Conservation (phyloP, 23 red algal species). For the Gracilaria gracilis region DNA sequence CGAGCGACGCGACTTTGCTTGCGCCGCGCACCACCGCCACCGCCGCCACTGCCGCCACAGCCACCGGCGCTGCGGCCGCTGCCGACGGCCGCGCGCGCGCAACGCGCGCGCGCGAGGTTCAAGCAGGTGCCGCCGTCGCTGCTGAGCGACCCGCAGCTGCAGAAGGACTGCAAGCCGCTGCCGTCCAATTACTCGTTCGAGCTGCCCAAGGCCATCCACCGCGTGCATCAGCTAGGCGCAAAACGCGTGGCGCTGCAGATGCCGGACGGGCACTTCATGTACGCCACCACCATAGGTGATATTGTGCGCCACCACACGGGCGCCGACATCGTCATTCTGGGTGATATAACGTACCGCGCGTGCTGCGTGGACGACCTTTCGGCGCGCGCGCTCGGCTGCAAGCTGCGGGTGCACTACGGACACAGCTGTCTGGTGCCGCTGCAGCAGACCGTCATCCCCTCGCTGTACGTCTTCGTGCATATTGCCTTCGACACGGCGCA, state of each 20-base stretch:
- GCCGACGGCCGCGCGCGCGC: not conserved
- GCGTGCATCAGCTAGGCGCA: slow-evolving; percentile 70
- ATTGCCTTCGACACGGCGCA: slow-evolving; percentile 86
- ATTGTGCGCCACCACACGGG: slow-evolving; percentile 64
- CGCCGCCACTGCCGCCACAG: no score
- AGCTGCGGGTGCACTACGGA: slow-evolving; percentile 96
- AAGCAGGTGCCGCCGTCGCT: slow-evolving; percentile 58
- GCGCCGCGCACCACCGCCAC: no score
- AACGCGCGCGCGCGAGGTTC: not conserved
- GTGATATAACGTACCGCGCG: slow-evolving; percentile 97
- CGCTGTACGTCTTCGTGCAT: slow-evolving; percentile 95
- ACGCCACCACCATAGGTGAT: slow-evolving; percentile 79
- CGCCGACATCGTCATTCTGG: slow-evolving; percentile 68
- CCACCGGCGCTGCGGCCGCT: no score
- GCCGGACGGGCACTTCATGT: slow-evolving; percentile 93
- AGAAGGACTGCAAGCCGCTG: slow-evolving; percentile 37
- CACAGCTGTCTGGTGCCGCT: slow-evolving; percentile 97
- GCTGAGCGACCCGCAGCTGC: slow-evolving; percentile 50
- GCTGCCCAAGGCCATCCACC: slow-evolving; percentile 84
- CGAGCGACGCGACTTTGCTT: no score
- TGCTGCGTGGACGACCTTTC: slow-evolving; percentile 98
- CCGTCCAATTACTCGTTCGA: slow-evolving; percentile 88
- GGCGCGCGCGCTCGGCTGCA: slow-evolving; percentile 74
- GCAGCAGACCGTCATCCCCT: slow-evolving; percentile 58
- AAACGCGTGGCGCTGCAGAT: slow-evolving; percentile 90